Conservation (phyloP, 208 protist genomes). For the Endotrypanum monterogeii region DNA sequence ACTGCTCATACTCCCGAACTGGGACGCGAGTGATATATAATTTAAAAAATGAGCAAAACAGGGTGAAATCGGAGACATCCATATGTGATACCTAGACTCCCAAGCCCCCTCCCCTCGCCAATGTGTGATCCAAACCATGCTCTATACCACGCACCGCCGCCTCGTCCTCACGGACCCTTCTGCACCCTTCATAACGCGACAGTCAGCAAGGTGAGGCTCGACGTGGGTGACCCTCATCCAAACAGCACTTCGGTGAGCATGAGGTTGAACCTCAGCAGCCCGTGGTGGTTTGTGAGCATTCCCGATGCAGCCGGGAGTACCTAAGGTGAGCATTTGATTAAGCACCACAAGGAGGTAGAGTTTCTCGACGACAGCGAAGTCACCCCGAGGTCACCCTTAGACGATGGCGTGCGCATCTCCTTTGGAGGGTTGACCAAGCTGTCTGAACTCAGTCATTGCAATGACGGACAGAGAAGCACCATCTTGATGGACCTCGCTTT, state of each 20-base stretch:
- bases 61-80: not conserved
- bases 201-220: constrained; percentile 22
- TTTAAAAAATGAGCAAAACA: not conserved
- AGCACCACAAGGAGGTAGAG: constrained; percentile 25
- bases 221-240: constrained; percentile 27
- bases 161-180: too few relatives aligned
- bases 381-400: constrained; percentile 25
- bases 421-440: constrained; percentile 32
- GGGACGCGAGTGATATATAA: not conserved
- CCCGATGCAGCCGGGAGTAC: constrained; percentile 10
- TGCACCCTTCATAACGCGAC: constrained; percentile 28
- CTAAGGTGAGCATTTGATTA: constrained; percentile 37
- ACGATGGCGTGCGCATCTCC: constrained; percentile 34
- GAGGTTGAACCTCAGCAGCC: constrained; percentile 36
- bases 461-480: constrained; percentile 30
- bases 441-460: constrained; percentile 20
- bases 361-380: constrained; percentile 29
- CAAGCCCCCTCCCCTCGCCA: not conserved
- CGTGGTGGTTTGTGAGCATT: constrained; percentile 9
- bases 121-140: not conserved
- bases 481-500: constrained; percentile 16
- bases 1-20: too few relatives aligned
- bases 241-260: constrained; percentile 26
- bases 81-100: too few relatives aligned
- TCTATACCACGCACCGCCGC: constrained; percentile 14